phyloP scores from a whole-genome alignment of 768 basidiomycete species.

The Boletus rubescentipes region DNA sequence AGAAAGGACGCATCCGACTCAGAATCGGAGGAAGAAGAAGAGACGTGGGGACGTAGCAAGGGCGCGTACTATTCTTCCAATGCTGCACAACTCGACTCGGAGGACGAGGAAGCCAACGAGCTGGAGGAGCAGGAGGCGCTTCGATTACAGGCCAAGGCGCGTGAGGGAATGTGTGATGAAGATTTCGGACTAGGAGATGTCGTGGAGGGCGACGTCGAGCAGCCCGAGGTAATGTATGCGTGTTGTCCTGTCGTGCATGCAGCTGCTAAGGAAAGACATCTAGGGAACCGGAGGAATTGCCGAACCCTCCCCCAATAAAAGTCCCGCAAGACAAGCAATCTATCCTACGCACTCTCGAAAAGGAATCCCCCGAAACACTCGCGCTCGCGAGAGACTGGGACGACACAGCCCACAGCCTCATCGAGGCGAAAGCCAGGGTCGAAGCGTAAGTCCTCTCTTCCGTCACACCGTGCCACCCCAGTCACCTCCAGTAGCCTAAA shows the following conservation, averaged over 20 bases:
- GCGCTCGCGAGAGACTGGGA: constrained; percentile 86
- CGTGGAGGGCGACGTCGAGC: constrained; percentile 36
- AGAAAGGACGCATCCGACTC: constrained; percentile 16
- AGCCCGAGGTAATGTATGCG: constrained; percentile 31
- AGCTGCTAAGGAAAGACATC: constrained; percentile 6
- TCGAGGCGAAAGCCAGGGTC: constrained; percentile 53
- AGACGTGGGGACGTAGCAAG: constrained; percentile 79
- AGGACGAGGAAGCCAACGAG: constrained; percentile 86
- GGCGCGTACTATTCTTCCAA: constrained; percentile 86
- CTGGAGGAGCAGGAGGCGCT: constrained; percentile 87
- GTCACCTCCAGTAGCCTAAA: constrained; percentile 43
- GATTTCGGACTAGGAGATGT: constrained; percentile 83
- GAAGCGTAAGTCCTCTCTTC: constrained; percentile 44
- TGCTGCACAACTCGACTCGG: constrained; percentile 74
- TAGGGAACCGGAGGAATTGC: constrained; percentile 17
- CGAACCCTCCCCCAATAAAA: constrained; percentile 10
- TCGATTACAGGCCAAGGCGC: constrained; percentile 71
- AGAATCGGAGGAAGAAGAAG: constrained; percentile 52
- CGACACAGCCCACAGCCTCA: constrained; percentile 56
- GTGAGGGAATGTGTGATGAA: constrained; percentile 67
- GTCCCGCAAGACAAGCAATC: constrained; percentile 57
- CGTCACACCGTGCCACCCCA: neutral
- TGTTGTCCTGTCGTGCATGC: neutral
- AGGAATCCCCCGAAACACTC: constrained; percentile 72
- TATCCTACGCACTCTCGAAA: constrained; percentile 67